Base-by-base conservation (phyloP, 1,284 basidiomycete species). In the Ganoderma lingzhi region DNA sequence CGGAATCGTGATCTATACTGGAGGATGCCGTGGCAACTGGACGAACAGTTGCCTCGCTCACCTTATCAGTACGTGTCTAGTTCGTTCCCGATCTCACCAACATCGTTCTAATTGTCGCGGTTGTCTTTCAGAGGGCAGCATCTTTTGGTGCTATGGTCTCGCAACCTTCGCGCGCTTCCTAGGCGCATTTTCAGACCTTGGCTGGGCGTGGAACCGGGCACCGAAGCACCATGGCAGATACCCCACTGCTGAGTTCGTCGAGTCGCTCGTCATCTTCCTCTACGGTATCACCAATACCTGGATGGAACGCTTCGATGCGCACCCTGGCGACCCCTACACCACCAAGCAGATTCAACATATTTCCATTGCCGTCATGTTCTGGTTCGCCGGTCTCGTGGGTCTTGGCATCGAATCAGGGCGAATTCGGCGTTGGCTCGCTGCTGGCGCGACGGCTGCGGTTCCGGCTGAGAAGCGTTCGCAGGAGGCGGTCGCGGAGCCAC, bases 271-370 rank as follows among this genome's bases (percentile, higher is more conserved):
- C 70, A 96, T 98, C 76, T 97, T 97, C 82, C 56, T 90, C 0
- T 98, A 99, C 78, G 97, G 97, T 19, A 85, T 90, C 56, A 93
- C 94, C 58, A 98, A 99, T 80, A 96, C 93, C 9, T 99, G 96
- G 96, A 96, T 99, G 94, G 97, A 99, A 81, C 89, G 95, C 63
- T 95, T 98, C 75, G 96, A 96, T 9, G 93, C 92, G 0, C 80
- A 88, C 28, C 81, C 92, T 0, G 95, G 94, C 23, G 91, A 93
- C 77, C 95, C 96, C 3, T 98, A 89, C 81, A 94, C 94, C 1
- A 93, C 96, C 62, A 98, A 97, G 82, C 90, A 98, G 79, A 88
- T 98, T 28, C 96, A 99, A 79, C 97, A 99, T 79, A 97, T 98
- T 73, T 90, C 93, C 67, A 98, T 99, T 71, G 96, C 96, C 78